These are phyloP conservation scores for Wickerhamomyces queroliae DNA, from an alignment of 805 yeast species.

Conservation along the genomic window DNA sequence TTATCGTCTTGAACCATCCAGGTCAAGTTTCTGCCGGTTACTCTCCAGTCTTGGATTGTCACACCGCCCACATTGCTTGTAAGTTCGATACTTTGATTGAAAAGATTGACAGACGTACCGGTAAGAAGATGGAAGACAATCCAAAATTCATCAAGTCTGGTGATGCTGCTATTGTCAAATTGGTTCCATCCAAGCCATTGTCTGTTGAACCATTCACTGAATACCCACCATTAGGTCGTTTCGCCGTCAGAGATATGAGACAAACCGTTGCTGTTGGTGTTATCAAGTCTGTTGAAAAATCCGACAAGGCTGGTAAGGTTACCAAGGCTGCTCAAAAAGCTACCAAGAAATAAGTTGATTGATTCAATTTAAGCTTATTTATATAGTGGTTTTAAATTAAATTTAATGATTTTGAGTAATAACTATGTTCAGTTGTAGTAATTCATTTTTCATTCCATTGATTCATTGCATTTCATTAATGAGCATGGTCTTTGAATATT, in stretches of 20 bases:
- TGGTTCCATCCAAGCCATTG: constrained; percentile 88
- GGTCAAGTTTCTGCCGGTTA: constrained; percentile 92
- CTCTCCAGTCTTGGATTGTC: constrained; percentile 90
- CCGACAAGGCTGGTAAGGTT: constrained; percentile 84
- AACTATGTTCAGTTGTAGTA: neutral
- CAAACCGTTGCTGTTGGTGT: constrained; percentile 99
- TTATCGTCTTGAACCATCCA: constrained; percentile 87
- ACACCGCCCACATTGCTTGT: constrained; percentile 94
- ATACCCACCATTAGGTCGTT: constrained; percentile 98
- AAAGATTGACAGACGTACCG: constrained; percentile 93
- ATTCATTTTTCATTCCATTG: neutral
- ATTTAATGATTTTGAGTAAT: neutral
- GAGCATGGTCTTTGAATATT: too few species aligned
- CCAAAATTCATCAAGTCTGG: constrained; percentile 96
- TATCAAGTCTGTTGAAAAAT: constrained; percentile 90
- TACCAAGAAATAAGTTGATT: constrained; percentile 20
- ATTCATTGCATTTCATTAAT: too few species aligned
- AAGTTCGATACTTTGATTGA: constrained; percentile 73
- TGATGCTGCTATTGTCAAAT: constrained; percentile 91
- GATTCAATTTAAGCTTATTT: constrained; percentile 1
- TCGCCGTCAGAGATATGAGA: constrained; percentile 99
- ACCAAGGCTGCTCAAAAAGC: constrained; percentile 80
- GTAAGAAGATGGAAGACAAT: constrained; percentile 84
- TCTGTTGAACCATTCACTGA: constrained; percentile 94
- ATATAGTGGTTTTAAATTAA: neutral